These are phyloP conservation scores for Coemansia sp. DNA, from an alignment of 192 early-diverging fungal genomes.

Conservation along the genomic window DNA sequence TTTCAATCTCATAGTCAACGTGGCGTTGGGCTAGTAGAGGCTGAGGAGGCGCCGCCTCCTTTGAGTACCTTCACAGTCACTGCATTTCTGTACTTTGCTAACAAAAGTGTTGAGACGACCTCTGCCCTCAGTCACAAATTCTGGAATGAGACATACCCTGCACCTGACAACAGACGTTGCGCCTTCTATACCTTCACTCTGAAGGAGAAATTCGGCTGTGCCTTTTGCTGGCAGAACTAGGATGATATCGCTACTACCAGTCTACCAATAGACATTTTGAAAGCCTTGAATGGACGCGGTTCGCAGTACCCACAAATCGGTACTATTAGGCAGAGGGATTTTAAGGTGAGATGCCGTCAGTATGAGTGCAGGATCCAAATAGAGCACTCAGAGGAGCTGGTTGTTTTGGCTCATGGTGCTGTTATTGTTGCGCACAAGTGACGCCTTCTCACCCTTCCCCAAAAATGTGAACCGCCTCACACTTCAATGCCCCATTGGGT, in stretches of 20 bases:
- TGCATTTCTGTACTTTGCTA: not conserved
- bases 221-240: not conserved
- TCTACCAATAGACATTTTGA: not conserved
- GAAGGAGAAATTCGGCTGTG: too few relatives aligned
- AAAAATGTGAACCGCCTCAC: not conserved
- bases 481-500: not conserved
- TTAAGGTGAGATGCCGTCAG: not conserved
- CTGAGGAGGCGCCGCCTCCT: not conserved
- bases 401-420: not conserved
- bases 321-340: not conserved
- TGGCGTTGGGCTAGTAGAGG: not conserved
- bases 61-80: constrained; percentile 3
- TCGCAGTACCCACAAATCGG: too few relatives aligned
- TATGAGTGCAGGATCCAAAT: not conserved
- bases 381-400: not conserved
- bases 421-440: not conserved
- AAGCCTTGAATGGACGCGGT: not conserved
- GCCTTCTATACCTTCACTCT: too few relatives aligned
- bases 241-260: too few relatives aligned
- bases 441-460: not conserved
- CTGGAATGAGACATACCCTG: not conserved
- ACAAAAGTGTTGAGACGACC: not conserved
- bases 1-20: not conserved
- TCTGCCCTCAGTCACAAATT: not conserved
- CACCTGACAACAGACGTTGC: too few relatives aligned